These are phyloP conservation scores for Venturia nashicola DNA, from an alignment of 2,329 filamentous ascomycete genomes.

Conservation along the genomic window DNA sequence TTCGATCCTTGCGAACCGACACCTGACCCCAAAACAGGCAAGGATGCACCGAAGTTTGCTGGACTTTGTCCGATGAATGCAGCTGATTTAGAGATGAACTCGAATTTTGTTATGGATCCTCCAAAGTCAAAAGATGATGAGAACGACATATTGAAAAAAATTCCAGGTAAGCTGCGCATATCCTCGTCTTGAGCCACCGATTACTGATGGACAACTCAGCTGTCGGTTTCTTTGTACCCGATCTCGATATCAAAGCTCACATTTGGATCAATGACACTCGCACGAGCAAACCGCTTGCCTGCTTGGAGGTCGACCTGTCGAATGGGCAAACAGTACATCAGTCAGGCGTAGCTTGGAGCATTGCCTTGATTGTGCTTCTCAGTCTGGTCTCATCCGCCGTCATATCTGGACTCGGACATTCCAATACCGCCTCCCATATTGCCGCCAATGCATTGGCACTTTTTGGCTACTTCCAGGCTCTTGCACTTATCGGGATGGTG, in stretches of 20 bases:
- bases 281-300: conserved; percentile 57
- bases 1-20: conserved; percentile 59
- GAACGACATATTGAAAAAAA: conserved; percentile 42
- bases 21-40: conserved; percentile 26
- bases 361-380: conserved; percentile 75
- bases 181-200: neutral
- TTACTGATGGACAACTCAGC: neutral
- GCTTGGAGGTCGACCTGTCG: conserved; percentile 74
- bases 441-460: conserved; percentile 86
- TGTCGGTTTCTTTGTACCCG: conserved; percentile 78
- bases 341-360: conserved; percentile 76
- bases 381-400: conserved; percentile 76
- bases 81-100: conserved; percentile 65
- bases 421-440: conserved; percentile 88
- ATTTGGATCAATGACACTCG: conserved; percentile 66
- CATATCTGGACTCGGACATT: conserved; percentile 80
- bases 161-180: conserved; percentile 46
- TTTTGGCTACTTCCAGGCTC: conserved; percentile 87
- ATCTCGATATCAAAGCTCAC: conserved; percentile 75
- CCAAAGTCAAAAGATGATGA: conserved; percentile 14
- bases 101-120: conserved; percentile 39
- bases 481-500: conserved; percentile 60
- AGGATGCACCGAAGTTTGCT: conserved; percentile 36
- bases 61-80: conserved; percentile 88
- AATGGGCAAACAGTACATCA: conserved; percentile 90